These are phyloP conservation scores for Apiosordaria backusii DNA, from an alignment of 495 filamentous ascomycete genomes.

Conservation along the genomic window DNA sequence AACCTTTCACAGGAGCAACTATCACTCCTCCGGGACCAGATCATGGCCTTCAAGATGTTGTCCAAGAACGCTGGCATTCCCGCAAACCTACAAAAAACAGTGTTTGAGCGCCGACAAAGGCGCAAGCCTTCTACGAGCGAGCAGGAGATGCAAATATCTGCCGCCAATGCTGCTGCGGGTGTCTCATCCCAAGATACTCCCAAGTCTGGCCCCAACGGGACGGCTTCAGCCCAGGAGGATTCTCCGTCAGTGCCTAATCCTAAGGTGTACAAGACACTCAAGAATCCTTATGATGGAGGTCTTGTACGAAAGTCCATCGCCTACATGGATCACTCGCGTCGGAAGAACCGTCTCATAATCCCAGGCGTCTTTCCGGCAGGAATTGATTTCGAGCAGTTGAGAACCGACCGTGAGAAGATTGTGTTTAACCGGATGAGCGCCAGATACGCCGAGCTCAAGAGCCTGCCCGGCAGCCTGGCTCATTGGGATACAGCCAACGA, in stretches of 20 bases:
- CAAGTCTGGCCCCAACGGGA: slow-evolving; percentile 34
- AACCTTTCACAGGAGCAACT: slow-evolving; percentile 70
- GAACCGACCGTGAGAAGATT: slow-evolving; percentile 80
- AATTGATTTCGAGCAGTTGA: slow-evolving; percentile 75
- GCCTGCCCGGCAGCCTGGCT: slow-evolving; percentile 73
- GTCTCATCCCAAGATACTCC: slow-evolving; percentile 49
- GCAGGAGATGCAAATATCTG: slow-evolving; percentile 41
- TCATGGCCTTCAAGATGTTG: slow-evolving; percentile 75
- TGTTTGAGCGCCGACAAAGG: slow-evolving; percentile 67
- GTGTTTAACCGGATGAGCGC: slow-evolving; percentile 84
- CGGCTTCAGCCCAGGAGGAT: slow-evolving; percentile 32
- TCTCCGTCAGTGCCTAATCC: slow-evolving; percentile 28
- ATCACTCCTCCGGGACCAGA: slow-evolving; percentile 67
- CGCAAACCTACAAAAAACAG: slow-evolving; percentile 64
- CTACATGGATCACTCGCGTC: slow-evolving; percentile 71
- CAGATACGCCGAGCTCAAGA: slow-evolving; percentile 76
- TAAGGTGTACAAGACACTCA: slow-evolving; percentile 54
- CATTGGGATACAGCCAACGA: slow-evolving; percentile 79
- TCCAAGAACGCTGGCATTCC: slow-evolving; percentile 78
- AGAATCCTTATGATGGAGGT: slow-evolving; percentile 58
- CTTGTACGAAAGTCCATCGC: slow-evolving; percentile 58
- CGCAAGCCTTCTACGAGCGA: slow-evolving; percentile 56
- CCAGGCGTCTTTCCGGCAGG: slow-evolving; percentile 85
- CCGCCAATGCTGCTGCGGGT: slow-evolving; percentile 48
- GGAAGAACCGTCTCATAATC: slow-evolving; percentile 69